These are phyloP conservation scores for Euphrasia confusa DNA, from an alignment of 257 asterid genomes.

Conservation along the genomic window DNA sequence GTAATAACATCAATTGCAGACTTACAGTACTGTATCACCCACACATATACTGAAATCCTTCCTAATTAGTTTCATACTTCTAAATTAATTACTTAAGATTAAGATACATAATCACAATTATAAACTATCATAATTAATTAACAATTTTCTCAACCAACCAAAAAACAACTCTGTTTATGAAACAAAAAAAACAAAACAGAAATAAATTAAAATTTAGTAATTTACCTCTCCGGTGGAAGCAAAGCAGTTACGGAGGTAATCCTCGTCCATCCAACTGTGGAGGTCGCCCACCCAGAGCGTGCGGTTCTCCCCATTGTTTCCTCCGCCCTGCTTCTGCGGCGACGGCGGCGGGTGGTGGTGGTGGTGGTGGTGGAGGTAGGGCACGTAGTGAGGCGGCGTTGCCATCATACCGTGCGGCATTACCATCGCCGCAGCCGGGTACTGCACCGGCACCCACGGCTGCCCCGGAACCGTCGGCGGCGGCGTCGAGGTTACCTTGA, in stretches of 20 bases:
- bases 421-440: constrained; percentile 75
- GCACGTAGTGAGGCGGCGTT: constrained; percentile 68
- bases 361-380: constrained; percentile 49
- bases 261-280: constrained; percentile 95
- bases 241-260: constrained; percentile 87
- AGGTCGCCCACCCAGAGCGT: constrained; percentile 99
- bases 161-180: not conserved
- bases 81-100: not conserved
- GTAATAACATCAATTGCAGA: too few relatives aligned
- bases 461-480: constrained; percentile 36
- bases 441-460: constrained; percentile 81
- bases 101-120: not conserved
- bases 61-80: too few relatives aligned
- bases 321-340: constrained; percentile 33
- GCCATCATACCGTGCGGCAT: constrained; percentile 85
- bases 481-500: constrained; percentile 26
- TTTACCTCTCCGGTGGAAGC: constrained; percentile 82
- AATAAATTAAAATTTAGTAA: not conserved
- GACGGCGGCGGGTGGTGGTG: constrained; percentile 40
- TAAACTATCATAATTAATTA: not conserved
- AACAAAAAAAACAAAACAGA: not conserved
- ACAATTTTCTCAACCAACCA: not conserved
- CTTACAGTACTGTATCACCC: too few relatives aligned
- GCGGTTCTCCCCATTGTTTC: constrained; percentile 73
- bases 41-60: too few relatives aligned